phyloP scores from a whole-genome alignment of 257 asterid genomes.

The Cordia subcordata region DNA sequence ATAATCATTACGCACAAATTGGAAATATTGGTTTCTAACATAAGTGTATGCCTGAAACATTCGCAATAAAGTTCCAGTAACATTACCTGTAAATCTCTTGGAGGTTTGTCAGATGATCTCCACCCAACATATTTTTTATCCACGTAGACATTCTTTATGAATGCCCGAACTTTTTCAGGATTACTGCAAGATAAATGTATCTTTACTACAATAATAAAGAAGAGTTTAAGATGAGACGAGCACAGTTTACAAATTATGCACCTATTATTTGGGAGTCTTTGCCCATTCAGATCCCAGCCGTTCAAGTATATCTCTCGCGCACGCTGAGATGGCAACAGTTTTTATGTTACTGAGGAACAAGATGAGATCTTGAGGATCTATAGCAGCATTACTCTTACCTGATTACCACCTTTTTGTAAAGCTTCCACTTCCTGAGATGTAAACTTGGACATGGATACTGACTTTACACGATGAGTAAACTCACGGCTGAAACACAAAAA shows the following conservation, averaged over 20 bases:
- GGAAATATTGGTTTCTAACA: conserved; percentile 12
- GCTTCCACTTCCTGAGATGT: conserved; percentile 90
- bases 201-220: background rate
- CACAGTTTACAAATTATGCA: conserved; percentile 19
- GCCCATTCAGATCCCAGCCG: conserved; percentile 69
- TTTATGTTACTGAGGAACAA: background rate
- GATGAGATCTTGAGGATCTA: background rate
- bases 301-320: conserved; percentile 77
- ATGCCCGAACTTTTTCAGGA: conserved; percentile 69
- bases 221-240: background rate
- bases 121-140: conserved; percentile 51
- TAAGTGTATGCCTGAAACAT: conserved; percentile 9
- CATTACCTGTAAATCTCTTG: conserved; percentile 76
- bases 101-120: conserved; percentile 63
- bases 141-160: conserved; percentile 62
- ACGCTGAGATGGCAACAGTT: conserved; percentile 47
- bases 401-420: conserved; percentile 95
- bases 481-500: conserved; percentile 69
- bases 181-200: conserved; percentile 51
- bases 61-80: conserved; percentile 13
- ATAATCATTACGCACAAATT: conserved; percentile 6
- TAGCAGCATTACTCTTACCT: conserved; percentile 39
- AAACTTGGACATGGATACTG: conserved; percentile 95
- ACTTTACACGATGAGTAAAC: conserved; percentile 97
- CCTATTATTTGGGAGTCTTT: conserved; percentile 80